Base-by-base conservation (phyloP, 1,284 basidiomycete genomes). In the Sutorius eximius region DNA sequence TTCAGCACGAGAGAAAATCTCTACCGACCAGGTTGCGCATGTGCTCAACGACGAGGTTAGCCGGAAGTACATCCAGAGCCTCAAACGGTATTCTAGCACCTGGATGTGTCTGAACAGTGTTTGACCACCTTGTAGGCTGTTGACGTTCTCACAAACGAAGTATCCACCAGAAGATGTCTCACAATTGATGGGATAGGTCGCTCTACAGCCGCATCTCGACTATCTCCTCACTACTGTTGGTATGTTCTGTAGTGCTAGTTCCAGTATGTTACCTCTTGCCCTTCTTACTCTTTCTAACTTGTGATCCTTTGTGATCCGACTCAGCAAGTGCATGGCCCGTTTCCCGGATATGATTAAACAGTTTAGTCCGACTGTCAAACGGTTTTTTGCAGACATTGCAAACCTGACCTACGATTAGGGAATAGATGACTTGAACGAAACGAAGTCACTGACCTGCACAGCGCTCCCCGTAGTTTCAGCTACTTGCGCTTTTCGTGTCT, bases 11-110 rank as follows among this genome's bases (percentile, higher is more conserved):
- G 95, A 98, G 71, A 98, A 98, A 76, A 98, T 99, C 59, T 95
- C 92, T 30, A 88, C 90, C 37, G 95, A 97, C 71, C 94, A 96
- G 67, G 93, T 99, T 5, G 97, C 96, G 0, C 97, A 99, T 73
- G 96, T 98, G 2, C 73, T 99, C 56, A 99, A 99, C 71, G 97
- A 99, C 67, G 97, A 99, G 83, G 94, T 98, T 62, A 95, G 93
- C 66, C 81, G 97, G 56, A 99, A 99, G 75, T 99, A 98, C 70
- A 99, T 99, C 59, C 97, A 99, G 73, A 96, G 93, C 67, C 75
- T 99, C 48, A 99, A 99, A 75, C 76, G 96, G 93, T 91, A 67
- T 56, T 78, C 71, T 42, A 5, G 52, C 55, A 6, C 61, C 53
- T 37, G 45, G 8, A 16, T 33, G 12, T 12, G 20, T 44, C 49